Evolutionary conservation across 371 early-diverging fungal species (phyloP).

Genomic region (Nematocida sp.): DNA sequence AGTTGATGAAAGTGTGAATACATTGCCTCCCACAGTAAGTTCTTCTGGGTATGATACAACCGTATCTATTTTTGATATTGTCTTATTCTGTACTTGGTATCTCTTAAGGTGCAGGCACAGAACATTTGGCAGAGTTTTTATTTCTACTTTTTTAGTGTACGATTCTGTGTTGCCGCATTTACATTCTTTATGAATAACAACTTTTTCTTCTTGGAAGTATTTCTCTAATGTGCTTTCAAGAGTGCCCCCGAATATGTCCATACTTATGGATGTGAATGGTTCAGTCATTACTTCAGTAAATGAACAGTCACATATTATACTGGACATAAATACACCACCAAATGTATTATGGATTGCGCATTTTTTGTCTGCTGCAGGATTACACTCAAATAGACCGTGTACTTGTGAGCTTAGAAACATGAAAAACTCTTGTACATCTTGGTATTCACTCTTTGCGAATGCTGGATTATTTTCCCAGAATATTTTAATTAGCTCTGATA

Average conservation of each 20-base stretch:
- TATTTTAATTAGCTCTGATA: slow-evolving; percentile 38
- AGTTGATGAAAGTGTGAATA: slow-evolving; percentile 42
- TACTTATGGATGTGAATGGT: slow-evolving; percentile 40
- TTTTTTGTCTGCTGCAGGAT: background rate
- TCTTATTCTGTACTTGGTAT: slow-evolving; percentile 47
- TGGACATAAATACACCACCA: slow-evolving; percentile 29
- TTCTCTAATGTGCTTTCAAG: slow-evolving; percentile 7
- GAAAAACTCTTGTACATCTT: slow-evolving; percentile 47
- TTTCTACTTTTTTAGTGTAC: slow-evolving; percentile 32
- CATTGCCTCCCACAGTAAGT: background rate
- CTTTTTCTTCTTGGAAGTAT: slow-evolving; percentile 14
- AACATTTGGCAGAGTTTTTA: slow-evolving; percentile 36
- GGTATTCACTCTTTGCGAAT: slow-evolving; percentile 53
- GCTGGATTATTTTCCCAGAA: slow-evolving; percentile 33
- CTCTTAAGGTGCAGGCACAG: slow-evolving; percentile 60
- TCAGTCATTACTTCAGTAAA: slow-evolving; percentile 7
- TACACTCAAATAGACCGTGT: background rate
- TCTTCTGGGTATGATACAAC: slow-evolving; percentile 38
- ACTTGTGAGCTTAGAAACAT: slow-evolving; percentile 45
- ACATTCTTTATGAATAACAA: slow-evolving; percentile 24
- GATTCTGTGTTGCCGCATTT: slow-evolving; percentile 12
- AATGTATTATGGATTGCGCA: slow-evolving; percentile 36
- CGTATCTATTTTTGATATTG: slow-evolving; percentile 40
- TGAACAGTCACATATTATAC: slow-evolving; percentile 2
- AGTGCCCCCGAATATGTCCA: slow-evolving; percentile 17